These are phyloP conservation scores for Eudorina sp. DNA, from an alignment of 139 green algal genomes.

Conservation along the genomic window DNA sequence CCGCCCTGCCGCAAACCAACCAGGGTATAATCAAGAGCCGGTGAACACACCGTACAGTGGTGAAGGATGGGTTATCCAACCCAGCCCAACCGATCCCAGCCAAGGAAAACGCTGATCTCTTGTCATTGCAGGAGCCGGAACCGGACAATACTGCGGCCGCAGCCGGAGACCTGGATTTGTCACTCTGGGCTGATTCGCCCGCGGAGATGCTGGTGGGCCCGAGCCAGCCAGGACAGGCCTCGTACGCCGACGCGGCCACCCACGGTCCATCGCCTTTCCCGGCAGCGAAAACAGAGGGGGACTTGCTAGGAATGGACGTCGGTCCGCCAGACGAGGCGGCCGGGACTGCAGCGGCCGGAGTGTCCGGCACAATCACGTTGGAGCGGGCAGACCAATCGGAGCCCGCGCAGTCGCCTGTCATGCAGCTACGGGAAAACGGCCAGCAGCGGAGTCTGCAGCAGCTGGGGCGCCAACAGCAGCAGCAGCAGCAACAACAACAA, in stretches of 20 bases:
- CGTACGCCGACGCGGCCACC: background rate
- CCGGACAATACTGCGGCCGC: background rate
- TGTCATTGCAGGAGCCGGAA: background rate
- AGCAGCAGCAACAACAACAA: constrained; percentile 21
- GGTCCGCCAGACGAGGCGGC: background rate
- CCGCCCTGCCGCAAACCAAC: no score
- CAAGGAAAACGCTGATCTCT: no score
- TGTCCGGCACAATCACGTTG: background rate
- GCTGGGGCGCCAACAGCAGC: background rate
- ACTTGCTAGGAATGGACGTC: background rate
- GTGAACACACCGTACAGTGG: no score
- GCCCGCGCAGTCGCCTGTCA: background rate
- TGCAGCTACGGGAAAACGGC: background rate
- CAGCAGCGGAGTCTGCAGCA: background rate
- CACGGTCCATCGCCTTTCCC: background rate
- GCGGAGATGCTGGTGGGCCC: background rate
- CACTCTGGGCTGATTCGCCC: constrained; percentile 33
- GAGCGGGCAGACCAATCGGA: background rate
- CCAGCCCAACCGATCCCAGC: no score
- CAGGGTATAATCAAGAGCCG: no score
- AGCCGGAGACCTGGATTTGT: constrained; percentile 41
- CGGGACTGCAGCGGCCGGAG: background rate
- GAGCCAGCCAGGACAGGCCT: background rate
- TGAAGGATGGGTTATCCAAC: no score
- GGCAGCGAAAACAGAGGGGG: background rate